Evolutionary conservation across 129 eudicot genomes (phyloP), one percentile per base, ranked within the genome.

Genomic region (Arctium minus): DNA sequence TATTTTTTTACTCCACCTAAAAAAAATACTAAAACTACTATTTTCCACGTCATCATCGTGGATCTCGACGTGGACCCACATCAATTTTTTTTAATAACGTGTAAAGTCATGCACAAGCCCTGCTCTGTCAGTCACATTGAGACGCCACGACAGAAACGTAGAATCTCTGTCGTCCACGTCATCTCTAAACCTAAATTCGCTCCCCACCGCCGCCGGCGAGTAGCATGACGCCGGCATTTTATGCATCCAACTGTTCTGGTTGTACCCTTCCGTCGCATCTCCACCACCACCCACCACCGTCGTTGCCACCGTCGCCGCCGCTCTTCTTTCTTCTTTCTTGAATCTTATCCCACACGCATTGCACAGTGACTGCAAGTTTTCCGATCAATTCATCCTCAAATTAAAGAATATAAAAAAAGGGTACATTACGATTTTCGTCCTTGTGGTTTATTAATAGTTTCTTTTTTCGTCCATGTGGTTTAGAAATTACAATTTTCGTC

Each of bases 281-380:
- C 62, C 85, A 8, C 88, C 96, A 1, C 82, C 85, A 50, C 76
- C 83, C 42, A 72, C 75, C 72, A 29, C 67, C 71, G 93, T 83
- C 1, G 93, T 90, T 6, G 94, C 97, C 27, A 87, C 75, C 32
- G 94, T 72, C 12, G 94, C 96, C 13, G 80, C 85, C 4, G 97
- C 94, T 60, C 98, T 84, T 76, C 98, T 86, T 84, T 96, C 98
- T 81, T 96, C 99, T 77, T 96, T 96, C 91, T 96, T 96, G 91
- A 78, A 96, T 65, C 99, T 88, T 56, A 96, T 96, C 69, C 99
- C 99, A 79, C 99, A 96, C 1, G 99, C 99, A 78, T 96, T 96
- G 88, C 99, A 96, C 2, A 96, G 84, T 0, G 99, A 96, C 99
- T 93, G 96, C 90, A 86, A 22, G 70, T 18, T 48, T 70, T 11